phyloP scores from a whole-genome alignment of 352 stramenopile species.

The Thraustochytrium sp. region DNA sequence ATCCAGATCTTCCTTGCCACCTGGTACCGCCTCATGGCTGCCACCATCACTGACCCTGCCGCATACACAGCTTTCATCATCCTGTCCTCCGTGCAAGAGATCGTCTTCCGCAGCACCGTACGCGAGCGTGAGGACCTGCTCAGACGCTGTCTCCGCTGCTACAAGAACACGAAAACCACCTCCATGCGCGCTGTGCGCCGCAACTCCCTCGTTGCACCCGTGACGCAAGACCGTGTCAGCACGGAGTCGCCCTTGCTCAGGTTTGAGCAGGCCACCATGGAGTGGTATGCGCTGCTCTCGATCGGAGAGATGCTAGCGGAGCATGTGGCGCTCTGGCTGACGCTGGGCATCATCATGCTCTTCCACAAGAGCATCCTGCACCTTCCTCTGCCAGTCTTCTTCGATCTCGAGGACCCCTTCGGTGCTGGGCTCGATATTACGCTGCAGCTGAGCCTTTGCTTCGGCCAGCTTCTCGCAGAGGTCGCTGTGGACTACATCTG shows the following conservation, averaged over 20 bases:
- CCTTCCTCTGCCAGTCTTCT: background rate
- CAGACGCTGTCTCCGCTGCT: background rate
- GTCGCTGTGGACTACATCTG: background rate
- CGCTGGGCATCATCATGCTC: background rate
- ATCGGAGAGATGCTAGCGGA: constrained; percentile 15
- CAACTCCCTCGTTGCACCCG: background rate
- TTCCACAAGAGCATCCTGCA: background rate
- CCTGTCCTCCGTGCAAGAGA: background rate
- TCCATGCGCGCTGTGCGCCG: too few relatives aligned
- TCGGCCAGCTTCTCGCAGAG: background rate
- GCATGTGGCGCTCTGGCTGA: background rate
- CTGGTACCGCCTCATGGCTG: background rate
- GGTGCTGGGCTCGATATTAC: background rate
- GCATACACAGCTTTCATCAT: background rate
- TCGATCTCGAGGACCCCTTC: background rate
- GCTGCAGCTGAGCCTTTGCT: background rate
- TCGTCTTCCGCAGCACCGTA: background rate
- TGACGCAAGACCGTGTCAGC: background rate
- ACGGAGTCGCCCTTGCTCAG: background rate
- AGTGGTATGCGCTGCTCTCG: background rate
- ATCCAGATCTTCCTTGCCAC: constrained; percentile 13
- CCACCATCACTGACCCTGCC: background rate
- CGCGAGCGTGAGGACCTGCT: background rate
- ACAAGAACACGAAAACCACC: too few relatives aligned
- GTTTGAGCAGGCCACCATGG: background rate